Evolutionary conservation across 306 rosid genomes (phyloP), one percentile per base, ranked within the genome.

Genomic region (Fagus crenata): DNA sequence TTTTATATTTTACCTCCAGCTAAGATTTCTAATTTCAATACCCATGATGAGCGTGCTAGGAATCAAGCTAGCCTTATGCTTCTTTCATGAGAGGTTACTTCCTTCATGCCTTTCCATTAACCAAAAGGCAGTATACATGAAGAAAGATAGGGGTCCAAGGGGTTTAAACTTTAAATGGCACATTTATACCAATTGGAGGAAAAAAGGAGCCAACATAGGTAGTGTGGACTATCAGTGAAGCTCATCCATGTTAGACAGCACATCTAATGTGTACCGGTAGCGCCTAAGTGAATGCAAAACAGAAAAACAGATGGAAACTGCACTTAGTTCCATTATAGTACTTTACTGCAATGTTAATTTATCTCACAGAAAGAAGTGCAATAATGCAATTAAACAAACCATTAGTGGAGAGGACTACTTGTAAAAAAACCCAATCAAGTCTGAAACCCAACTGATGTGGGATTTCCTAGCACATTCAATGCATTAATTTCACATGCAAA

Each of bases 1-100:
- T 13, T 31, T 60, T 32, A 32, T 3, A 32, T 4, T 60, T 12
- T 60, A 4, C 67, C 17, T 32, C 67, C 14, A 4, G 39, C 39
- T 32, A 60, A 4, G 67, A 60, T 32, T 60, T 46, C 40, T 60
- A 60, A 60, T 60, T 12, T 31, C 13, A n/a, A 13, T 60, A 60
- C 31, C 7, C 13, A 32, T 4, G n/a, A 60, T 33, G 11, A 32
- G 67, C 36, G n/a, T 5, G 59, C 7, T 4, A 60, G 67, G 67
- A 32, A 60, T 60, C 67, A 60, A 60, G 15, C 67, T 60, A 60
- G 39, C 36, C 40, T 60, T 60, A 60, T 60, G 40, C 7, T 60
- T 60, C 6, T 32, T 11, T 32, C 17, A 12, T 60, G 67, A 9
- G n/a, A 60, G 40, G 36, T 39, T 31, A 32, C 67, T 60, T 31